A percentile compares a stretch with the other conserved stretches of the same genome.
phyloP scores from a whole-genome alignment of 177 flowering plant species.

The Vitis hybrid region DNA sequence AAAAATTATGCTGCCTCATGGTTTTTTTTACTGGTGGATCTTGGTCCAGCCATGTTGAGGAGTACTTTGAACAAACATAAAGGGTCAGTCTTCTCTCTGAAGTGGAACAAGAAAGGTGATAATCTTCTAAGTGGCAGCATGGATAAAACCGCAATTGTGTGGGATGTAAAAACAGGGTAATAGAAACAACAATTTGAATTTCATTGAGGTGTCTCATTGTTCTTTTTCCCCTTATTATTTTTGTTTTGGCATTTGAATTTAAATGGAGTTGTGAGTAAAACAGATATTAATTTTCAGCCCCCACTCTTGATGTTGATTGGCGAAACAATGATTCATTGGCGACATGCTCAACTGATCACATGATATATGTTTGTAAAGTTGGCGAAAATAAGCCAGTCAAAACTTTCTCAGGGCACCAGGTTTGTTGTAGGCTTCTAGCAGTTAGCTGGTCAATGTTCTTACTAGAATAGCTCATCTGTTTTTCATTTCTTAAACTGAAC shows the following conservation, averaged over 20 bases:
- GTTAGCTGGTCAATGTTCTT: too few species aligned
- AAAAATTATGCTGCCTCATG: too few species aligned
- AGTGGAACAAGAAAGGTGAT: slow-evolving; percentile 99
- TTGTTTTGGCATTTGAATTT: too few species aligned
- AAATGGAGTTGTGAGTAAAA: too few species aligned
- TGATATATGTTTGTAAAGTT: slow-evolving; percentile 95
- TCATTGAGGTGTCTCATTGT: slow-evolving; percentile 61
- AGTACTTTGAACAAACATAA: slow-evolving; percentile 81
- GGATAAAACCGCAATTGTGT: slow-evolving; percentile 94
- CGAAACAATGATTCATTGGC: slow-evolving; percentile 85
- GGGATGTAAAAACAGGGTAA: slow-evolving; percentile 88
- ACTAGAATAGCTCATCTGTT: background rate
- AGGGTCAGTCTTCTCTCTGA: slow-evolving; percentile 89
- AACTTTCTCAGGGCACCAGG: slow-evolving; percentile 90
- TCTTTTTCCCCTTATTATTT: too few species aligned
- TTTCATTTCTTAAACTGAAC: background rate
- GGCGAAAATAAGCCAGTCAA: slow-evolving; percentile 77
- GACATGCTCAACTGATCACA: slow-evolving; percentile 87
- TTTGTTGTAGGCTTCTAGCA: slow-evolving; percentile 21
- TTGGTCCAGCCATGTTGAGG: slow-evolving; percentile 61
- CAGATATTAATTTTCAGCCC: slow-evolving; percentile 44
- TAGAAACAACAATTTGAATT: slow-evolving; percentile 93
- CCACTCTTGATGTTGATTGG: slow-evolving; percentile 99
- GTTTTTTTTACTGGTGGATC: too few species aligned
- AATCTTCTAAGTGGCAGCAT: slow-evolving; percentile 94